Evolutionary conservation across 441 rosid species (phyloP), one percentile per base, ranked within the genome.

Genomic region (Arabidopsis lyrata): DNA sequence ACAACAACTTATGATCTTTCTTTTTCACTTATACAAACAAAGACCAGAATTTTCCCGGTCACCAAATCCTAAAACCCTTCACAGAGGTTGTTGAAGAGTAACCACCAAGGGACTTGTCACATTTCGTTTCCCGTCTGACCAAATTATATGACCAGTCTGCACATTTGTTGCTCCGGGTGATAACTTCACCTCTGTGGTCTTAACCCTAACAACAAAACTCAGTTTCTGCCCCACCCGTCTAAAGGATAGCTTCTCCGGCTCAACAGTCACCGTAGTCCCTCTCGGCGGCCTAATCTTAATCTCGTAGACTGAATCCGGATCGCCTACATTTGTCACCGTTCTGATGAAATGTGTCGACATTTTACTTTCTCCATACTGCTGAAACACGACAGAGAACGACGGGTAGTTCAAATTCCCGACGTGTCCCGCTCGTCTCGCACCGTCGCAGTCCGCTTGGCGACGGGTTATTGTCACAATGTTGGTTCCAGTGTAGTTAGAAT

Each of bases 51-150:
- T 49, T 63, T 64, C n/a, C 72, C 20, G 18, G 56, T 64, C 57
- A 38, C 53, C 5, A 70, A 57, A 57, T 13, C 72, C 76, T 70
- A 49, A 70, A 49, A 49, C 50, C 63, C 63, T 49, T 81, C 84
- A 88, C 55, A 94, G 76, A 81, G 99, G 96, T 65, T 92, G 97
- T 81, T 94, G 99, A 90, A 88, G 77, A 66, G 99, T 90, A 60
- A 89, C 91, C 13, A 87, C 82, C 63, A 89, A 66, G 27, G 91
- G 91, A 73, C 94, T 89, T 1, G 86, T 87, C 66, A 89, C 91
- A 72, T 68, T 74, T 42, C 81, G 88, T 81, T 87, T 86, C 55
- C 85, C 90, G 9, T 89, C 91, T 20, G 86, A 84, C 94, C 94
- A 89, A 20, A 74, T 75, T 32, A 89, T 68, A 2, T 82, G 72